A percentile compares a stretch with the other conserved stretches of the same genome.
Conservation (phyloP, 352 stramenopile species). For the Aphanomyces stellatus region DNA sequence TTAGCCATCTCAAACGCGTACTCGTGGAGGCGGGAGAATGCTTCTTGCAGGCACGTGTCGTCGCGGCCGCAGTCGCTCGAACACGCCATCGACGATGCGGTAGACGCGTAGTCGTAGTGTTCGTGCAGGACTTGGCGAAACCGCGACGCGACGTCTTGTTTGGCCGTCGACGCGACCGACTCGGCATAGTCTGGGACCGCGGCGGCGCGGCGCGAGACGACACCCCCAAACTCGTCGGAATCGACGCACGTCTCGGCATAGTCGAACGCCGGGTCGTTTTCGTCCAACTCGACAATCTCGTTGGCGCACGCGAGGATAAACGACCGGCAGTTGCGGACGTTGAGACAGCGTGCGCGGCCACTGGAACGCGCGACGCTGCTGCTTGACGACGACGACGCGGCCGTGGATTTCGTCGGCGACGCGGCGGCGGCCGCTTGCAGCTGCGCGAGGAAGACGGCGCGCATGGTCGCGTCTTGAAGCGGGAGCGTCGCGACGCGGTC, state of each 20-base stretch:
- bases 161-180: neutral
- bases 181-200: conserved; percentile 37
- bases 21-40: conserved; percentile 44
- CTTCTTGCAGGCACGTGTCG: conserved; percentile 23
- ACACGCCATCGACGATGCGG: conserved; percentile 25
- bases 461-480: conserved; percentile 32
- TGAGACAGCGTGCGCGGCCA: conserved; percentile 34
- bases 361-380: conserved; percentile 19
- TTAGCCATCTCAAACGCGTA: conserved; percentile 38
- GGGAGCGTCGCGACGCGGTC: conserved; percentile 33
- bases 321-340: conserved; percentile 45
- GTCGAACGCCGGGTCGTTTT: conserved; percentile 55
- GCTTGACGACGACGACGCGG: too few species aligned
- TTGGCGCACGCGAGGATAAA: conserved; percentile 70
- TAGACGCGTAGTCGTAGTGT: conserved; percentile 42
- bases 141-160: neutral
- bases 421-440: conserved; percentile 30
- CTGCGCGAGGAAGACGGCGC: conserved; percentile 31
- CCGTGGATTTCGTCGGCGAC: too few species aligned
- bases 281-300: conserved; percentile 73
- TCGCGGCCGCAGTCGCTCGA: conserved; percentile 11
- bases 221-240: neutral
- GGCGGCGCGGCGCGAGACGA: neutral
- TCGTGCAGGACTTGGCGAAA: conserved; percentile 1
- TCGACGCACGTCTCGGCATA: conserved; percentile 37